Evolutionary conservation across 768 basidiomycete genomes (phyloP), one percentile per base, ranked within the genome.

Genomic region (Mycena venus): DNA sequence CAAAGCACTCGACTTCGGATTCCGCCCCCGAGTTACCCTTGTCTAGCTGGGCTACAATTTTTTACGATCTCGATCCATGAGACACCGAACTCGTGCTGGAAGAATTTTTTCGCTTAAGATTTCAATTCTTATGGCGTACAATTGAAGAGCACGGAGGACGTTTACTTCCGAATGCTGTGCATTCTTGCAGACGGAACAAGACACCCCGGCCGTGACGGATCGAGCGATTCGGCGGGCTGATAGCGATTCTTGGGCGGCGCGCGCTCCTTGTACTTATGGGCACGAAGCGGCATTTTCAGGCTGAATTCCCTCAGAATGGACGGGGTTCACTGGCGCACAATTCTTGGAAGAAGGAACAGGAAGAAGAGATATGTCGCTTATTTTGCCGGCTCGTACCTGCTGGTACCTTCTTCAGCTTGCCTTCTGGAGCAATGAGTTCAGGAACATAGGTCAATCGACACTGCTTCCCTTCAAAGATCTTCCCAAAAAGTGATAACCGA

Each of bases 121-220:
- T 68, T 49, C 23, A 49, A 42, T 38, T 60, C 21, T 29, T 36
- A 3, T 14, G 42, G 19, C 55, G 25, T 2, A 27, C 25, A 27
- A 51, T 21, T 21, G 23, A 29, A 47, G 42, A 58, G 61, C 61
- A 27, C 71, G 71, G 71, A 60, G 65, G 38, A 11, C 34, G 44
- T 11, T 36, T 55, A 27, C 36, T 60, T 68, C 72, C 72, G 72
- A 68, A 61, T n/a, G 71, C 65, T 49, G 58, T 72, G 56, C 36
- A 25, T 29, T 25, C 23, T 61, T 32, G 19, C 3, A 38, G 31
- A 34, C 40, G 15, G 58, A 68, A 70, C 51, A 23, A 19, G 32
- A 49, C 47, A 49, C n/a, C n/a, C 34, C 38, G n/a, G n/a, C n/a
- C n/a, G n/a, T n/a, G 7, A 27, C 38, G 32, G 55, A 53, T 53